Base-by-base conservation (phyloP, 495 filamentous ascomycete species). In the Coniosporium apollinis region DNA sequence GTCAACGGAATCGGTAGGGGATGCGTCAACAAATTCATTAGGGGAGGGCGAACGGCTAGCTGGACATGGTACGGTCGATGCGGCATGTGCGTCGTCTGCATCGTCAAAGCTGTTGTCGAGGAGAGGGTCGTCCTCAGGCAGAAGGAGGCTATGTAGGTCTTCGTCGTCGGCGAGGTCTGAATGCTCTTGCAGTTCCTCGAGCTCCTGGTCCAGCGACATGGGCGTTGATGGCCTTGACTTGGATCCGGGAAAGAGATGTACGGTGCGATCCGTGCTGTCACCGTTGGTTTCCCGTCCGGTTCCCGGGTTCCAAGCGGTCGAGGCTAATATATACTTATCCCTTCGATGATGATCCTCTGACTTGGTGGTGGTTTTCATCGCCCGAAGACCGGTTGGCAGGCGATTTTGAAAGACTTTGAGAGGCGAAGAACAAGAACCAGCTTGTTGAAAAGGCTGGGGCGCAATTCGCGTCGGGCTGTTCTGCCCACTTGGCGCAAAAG, bases 341-440 rank as follows among this genome's bases (percentile, higher is more conserved):
- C 48, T 49, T 71, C 61, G 70, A 76, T 66, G 69, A 72, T 68
- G 57, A 56, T 60, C 47, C 52, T 38, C 17, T 26, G 48, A 43
- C 36, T 37, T 37, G 37, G 44, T 26, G 24, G 9, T 26, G 9
- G 9, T n/a, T n/a, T n/a, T n/a, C n/a, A n/a, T n/a, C n/a, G n/a
- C n/a, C n/a, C n/a, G n/a, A n/a, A n/a, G n/a, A n/a, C n/a, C n/a
- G n/a, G n/a, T n/a, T n/a, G n/a, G n/a, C n/a, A n/a, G n/a, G n/a
- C n/a, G n/a, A n/a, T n/a, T n/a, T n/a, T n/a, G n/a, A n/a, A n/a
- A n/a, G n/a, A n/a, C n/a, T n/a, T n/a, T n/a, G n/a, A n/a, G n/a
- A n/a, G n/a, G n/a, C n/a, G n/a, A n/a, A n/a, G n/a, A n/a, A n/a
- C n/a, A n/a, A n/a, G n/a, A n/a, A 24, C 25, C 17, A 37, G 28